A percentile compares a stretch with the other conserved stretches of the same genome.
phyloP scores from a whole-genome alignment of 2,329 filamentous ascomycete species.

The Allantophomopsis cytisporea region DNA sequence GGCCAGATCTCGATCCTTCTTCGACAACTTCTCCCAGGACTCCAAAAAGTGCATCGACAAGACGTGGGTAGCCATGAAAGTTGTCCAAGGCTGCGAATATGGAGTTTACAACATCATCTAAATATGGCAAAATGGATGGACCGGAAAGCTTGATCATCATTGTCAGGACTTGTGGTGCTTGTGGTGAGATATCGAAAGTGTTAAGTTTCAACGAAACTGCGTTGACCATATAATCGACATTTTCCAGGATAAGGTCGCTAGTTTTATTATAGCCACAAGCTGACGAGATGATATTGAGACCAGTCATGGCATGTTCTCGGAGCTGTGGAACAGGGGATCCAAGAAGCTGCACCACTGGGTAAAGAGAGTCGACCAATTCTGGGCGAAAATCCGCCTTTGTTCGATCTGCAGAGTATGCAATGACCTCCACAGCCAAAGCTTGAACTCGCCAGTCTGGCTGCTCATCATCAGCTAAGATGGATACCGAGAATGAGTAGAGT shows the following conservation, averaged over 20 bases:
- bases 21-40: constrained; percentile 74
- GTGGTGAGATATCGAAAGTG: constrained; percentile 81
- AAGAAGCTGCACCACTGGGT: constrained; percentile 80
- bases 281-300: constrained; percentile 65
- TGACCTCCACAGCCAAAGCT: constrained; percentile 68
- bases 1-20: constrained; percentile 54
- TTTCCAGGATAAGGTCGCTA: constrained; percentile 70
- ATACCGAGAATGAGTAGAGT: constrained; percentile 47
- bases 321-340: constrained; percentile 56
- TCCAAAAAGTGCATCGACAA: constrained; percentile 76
- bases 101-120: constrained; percentile 82
- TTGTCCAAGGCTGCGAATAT: constrained; percentile 90
- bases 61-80: constrained; percentile 80
- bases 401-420: constrained; percentile 61
- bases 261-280: constrained; percentile 65
- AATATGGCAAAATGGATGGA: constrained; percentile 65
- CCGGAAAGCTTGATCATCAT: constrained; percentile 94
- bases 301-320: constrained; percentile 69
- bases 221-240: constrained; percentile 94
- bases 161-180: constrained; percentile 75
- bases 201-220: constrained; percentile 81
- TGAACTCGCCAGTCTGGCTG: constrained; percentile 56
- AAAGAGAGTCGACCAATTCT: constrained; percentile 83
- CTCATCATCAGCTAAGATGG: constrained; percentile 40
- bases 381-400: constrained; percentile 57